Percentiles rank a stretch among this genome's conserved stretches.
Conservation (phyloP, 169 alveolate genomes). For the Babesia caballi region DNA sequence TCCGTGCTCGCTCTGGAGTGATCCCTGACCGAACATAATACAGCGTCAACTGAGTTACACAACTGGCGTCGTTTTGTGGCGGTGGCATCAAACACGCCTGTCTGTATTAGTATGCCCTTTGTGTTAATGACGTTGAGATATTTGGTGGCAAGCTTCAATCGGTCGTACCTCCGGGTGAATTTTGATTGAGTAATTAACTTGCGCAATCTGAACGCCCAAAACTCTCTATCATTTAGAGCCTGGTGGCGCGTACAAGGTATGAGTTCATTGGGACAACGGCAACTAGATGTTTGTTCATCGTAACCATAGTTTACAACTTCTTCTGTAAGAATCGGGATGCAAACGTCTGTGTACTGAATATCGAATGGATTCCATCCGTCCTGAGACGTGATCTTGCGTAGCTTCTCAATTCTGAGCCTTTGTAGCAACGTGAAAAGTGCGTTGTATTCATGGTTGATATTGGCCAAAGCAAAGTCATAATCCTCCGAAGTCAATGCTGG, state of each 20-base stretch:
- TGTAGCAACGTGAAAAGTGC: slow-evolving; percentile 25
- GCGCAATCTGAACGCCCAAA: slow-evolving; percentile 23
- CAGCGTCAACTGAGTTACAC: slow-evolving; percentile 42
- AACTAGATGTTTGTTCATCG: slow-evolving; percentile 35
- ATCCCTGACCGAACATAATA: slow-evolving; percentile 20
- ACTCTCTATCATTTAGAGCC: slow-evolving; percentile 11
- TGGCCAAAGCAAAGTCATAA: slow-evolving; percentile 19
- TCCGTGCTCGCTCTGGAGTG: slow-evolving; percentile 14
- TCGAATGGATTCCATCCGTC: slow-evolving; percentile 51
- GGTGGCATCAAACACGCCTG: neutral
- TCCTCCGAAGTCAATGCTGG: slow-evolving; percentile 6
- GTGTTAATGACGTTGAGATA: slow-evolving; percentile 5
- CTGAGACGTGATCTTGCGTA: neutral
- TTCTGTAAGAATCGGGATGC: slow-evolving; percentile 21
- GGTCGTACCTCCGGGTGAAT: neutral
- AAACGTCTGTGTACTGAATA: slow-evolving; percentile 13
- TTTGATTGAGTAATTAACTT: neutral
- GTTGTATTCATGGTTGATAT: slow-evolving; percentile 9
- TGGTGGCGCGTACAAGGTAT: slow-evolving; percentile 28
- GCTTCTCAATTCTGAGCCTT: slow-evolving; percentile 19
- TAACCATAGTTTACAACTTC: slow-evolving; percentile 23
- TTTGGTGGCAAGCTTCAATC: slow-evolving; percentile 4
- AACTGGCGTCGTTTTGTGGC: neutral
- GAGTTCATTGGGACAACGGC: slow-evolving; percentile 30
- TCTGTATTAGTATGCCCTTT: neutral